These are phyloP conservation scores for Fragaria nilgerrensis DNA, from an alignment of 306 rosid genomes.

Conservation along the genomic window DNA sequence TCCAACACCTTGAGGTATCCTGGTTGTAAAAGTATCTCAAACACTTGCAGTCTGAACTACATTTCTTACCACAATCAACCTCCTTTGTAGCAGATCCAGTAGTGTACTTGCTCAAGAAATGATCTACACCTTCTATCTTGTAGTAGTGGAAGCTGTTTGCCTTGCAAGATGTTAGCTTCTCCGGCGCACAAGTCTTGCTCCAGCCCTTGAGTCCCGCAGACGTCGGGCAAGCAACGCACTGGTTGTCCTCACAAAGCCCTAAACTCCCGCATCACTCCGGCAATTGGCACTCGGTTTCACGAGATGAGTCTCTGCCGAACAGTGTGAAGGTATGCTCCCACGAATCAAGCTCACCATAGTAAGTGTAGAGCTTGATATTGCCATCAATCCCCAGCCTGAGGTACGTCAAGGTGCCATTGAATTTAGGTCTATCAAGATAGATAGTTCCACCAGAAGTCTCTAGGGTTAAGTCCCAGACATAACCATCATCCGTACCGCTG, in stretches of 20 bases:
- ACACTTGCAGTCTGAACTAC: slow-evolving; percentile 55
- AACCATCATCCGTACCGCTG: slow-evolving; percentile 20
- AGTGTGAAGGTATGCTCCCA: slow-evolving; percentile 46
- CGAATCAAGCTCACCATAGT: slow-evolving; percentile 36
- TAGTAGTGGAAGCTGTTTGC: slow-evolving; percentile 46
- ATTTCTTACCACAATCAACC: slow-evolving; percentile 44
- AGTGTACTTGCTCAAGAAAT: slow-evolving; percentile 54
- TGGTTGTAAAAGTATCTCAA: slow-evolving; percentile 54
- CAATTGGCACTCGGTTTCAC: slow-evolving; percentile 40
- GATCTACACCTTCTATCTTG: slow-evolving; percentile 58
- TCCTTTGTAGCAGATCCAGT: slow-evolving; percentile 40
- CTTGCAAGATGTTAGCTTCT: slow-evolving; percentile 36
- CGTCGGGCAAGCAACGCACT: slow-evolving; percentile 33
- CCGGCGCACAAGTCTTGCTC: slow-evolving; percentile 28
- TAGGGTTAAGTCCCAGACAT: slow-evolving; percentile 21
- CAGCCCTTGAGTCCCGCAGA: slow-evolving; percentile 22
- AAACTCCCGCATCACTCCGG: slow-evolving; percentile 42
- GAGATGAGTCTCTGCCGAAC: slow-evolving; percentile 36
- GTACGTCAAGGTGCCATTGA: slow-evolving; percentile 42
- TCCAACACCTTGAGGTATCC: slow-evolving; percentile 51
- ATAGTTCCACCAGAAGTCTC: background rate
- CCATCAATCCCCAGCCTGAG: slow-evolving; percentile 65
- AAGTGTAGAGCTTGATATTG: slow-evolving; percentile 46
- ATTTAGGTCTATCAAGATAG: slow-evolving; percentile 40
- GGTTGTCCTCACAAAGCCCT: slow-evolving; percentile 30